These are phyloP conservation scores for Neospermospora avenae DNA, from an alignment of 2,329 filamentous ascomycete species.

Conservation along the genomic window DNA sequence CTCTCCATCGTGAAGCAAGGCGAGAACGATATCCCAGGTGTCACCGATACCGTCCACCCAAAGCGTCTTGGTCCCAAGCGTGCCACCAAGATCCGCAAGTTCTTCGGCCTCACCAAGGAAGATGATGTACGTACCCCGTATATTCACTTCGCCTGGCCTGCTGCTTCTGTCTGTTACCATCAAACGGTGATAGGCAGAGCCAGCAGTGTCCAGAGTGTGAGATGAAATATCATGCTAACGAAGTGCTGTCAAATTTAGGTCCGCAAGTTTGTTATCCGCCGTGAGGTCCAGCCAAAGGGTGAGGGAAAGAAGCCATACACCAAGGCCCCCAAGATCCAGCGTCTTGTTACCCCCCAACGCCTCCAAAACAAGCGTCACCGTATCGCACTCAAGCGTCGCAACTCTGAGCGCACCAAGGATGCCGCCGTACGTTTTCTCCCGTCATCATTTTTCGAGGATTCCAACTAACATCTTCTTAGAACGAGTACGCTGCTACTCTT, in stretches of 20 bases:
- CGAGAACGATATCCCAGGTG: conserved; percentile 86
- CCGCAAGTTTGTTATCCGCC: conserved; percentile 99
- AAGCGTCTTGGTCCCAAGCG: conserved; percentile 99
- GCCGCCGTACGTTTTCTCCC: conserved; percentile 76
- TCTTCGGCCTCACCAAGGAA: conserved; percentile 99
- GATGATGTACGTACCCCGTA: conserved; percentile 86
- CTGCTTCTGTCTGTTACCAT: conserved; percentile 8
- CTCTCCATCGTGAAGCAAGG: conserved; percentile 98
- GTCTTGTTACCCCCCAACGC: conserved; percentile 97
- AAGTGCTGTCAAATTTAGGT: conserved; percentile 53
- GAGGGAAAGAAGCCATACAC: conserved; percentile 98
- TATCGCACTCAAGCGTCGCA: conserved; percentile 96
- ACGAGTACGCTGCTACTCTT: conserved; percentile 93
- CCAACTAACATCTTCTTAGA: conserved; percentile 55
- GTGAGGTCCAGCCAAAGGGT: conserved; percentile 94
- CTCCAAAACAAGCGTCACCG: conserved; percentile 99
- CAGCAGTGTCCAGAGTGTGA: conserved; percentile 53
- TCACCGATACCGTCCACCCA: conserved; percentile 97
- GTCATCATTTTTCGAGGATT: neutral
- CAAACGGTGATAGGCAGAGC: conserved; percentile 8
- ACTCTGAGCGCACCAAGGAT: conserved; percentile 95
- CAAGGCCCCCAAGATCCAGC: conserved; percentile 99
- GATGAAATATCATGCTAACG: conserved; percentile 33
- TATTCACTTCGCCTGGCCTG: conserved; percentile 69
- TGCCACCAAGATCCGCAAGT: conserved; percentile 98